Evolutionary conservation across 192 early-diverging fungal species (phyloP).

Genomic region (Linnemannia exigua): DNA sequence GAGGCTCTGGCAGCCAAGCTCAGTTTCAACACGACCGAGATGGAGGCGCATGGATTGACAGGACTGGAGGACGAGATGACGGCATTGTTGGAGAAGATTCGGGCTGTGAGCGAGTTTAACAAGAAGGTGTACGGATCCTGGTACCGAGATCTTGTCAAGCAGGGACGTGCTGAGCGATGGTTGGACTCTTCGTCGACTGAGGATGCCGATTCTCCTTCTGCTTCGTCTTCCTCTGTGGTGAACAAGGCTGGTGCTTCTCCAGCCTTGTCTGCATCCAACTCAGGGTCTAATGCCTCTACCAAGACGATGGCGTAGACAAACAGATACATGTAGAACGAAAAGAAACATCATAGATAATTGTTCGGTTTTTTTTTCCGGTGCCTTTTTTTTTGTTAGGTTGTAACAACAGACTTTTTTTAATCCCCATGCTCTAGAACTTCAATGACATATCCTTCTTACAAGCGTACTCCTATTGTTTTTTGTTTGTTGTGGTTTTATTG

Average conservation of each 20-base stretch:
- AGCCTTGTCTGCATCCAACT: neutral
- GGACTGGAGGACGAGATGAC: constrained; percentile 55
- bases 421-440: neutral
- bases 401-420: neutral
- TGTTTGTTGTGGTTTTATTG: neutral
- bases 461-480: constrained; percentile 3
- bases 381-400: constrained; percentile 5
- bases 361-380: neutral
- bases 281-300: neutral
- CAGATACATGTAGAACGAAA: neutral
- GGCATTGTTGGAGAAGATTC: constrained; percentile 52
- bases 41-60: constrained; percentile 56
- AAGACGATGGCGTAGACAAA: neutral
- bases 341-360: neutral
- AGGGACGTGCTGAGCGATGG: constrained; percentile 50
- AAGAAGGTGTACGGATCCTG: constrained; percentile 56
- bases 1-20: constrained; percentile 50
- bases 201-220: neutral
- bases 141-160: constrained; percentile 50
- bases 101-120: constrained; percentile 49
- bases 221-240: neutral
- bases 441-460: too few species aligned
- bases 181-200: constrained; percentile 1
- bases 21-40: constrained; percentile 49
- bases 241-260: neutral